Evolutionary conservation across 2,329 filamentous ascomycete genomes (phyloP), one percentile per base, ranked within the genome.

Genomic region (Arthrobotrys megalospora): DNA sequence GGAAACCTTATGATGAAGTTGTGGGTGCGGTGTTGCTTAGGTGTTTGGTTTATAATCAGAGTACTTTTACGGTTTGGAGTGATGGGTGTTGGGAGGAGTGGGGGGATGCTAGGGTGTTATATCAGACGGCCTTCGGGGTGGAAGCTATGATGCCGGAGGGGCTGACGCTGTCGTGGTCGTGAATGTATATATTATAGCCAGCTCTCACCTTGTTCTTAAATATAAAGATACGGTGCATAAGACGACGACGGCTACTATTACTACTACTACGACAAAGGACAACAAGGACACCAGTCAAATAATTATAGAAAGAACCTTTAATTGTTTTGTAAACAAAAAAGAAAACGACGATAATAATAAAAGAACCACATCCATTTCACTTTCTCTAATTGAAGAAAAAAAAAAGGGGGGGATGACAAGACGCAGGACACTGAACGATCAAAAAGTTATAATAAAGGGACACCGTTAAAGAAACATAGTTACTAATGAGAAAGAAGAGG

Each of bases 11-110:
- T 21, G 71, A 76, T 50, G 34, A n/a, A 12, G 64, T 76, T 24
- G 64, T 76, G 16, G 53, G 71, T 1, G 64, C 71, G 5, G 36
- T 50, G 0, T 34, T 76, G 64, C 21, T 69, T 24, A 32, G 64
- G 16, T 69, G 45, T 41, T 5, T 16, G 47, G 53, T 52, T 76
- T 69, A 76, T 41, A 55, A 47, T 10, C 48, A 21, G 2, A 43
- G 16, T 6, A 58, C 58, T 50, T 76, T 76, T 43, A 10, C 28
- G 6, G 43, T 76, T 38, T 11, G 1, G 8, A 69, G 64, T 12
- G 53, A 69, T 34, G 64, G 71, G 7, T 14, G n/a, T 24, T 76
- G 71, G 71, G 55, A 53, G 36, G 64, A 76, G 7, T 76, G 71
- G 71, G 16, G 1, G 11, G 32, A 4, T 8, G 53, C 16, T 1